These are phyloP conservation scores for Yueomyces sp. DNA, from an alignment of 805 yeast genomes.

Conservation along the genomic window DNA sequence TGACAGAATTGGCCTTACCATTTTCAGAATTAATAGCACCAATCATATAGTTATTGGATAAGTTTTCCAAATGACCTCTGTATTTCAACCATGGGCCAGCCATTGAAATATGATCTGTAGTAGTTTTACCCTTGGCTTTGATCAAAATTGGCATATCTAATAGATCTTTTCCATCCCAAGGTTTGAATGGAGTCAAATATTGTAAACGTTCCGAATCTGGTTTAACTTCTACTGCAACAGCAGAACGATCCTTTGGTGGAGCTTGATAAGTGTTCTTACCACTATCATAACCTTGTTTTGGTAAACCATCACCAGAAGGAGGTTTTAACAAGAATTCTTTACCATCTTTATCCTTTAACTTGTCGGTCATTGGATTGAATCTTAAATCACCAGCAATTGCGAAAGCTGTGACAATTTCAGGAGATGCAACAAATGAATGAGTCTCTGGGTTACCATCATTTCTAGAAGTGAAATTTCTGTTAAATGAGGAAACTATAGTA, in stretches of 20 bases:
- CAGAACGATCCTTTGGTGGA: conserved; percentile 77
- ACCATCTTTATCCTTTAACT: conserved; percentile 78
- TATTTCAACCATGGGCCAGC: conserved; percentile 99
- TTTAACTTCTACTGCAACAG: conserved; percentile 60
- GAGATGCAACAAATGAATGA: conserved; percentile 93
- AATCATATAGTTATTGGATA: conserved; percentile 97
- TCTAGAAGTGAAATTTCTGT: conserved; percentile 96
- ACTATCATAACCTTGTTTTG: conserved; percentile 76
- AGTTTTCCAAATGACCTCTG: conserved; percentile 99
- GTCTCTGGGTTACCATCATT: conserved; percentile 97
- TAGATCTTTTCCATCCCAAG: conserved; percentile 97
- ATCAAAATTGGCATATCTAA: conserved; percentile 80
- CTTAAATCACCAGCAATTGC: conserved; percentile 93
- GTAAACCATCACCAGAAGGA: conserved; percentile 86
- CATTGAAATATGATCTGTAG: conserved; percentile 98
- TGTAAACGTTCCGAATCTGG: conserved; percentile 96
- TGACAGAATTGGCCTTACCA: conserved; percentile 83
- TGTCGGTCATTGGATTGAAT: conserved; percentile 90
- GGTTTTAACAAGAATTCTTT: conserved; percentile 78
- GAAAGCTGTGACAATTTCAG: conserved; percentile 90
- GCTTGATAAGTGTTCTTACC: conserved; percentile 96
- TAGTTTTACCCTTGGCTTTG: conserved; percentile 94
- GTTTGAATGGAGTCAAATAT: conserved; percentile 79
- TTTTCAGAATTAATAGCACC: conserved; percentile 98
- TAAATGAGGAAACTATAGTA: conserved; percentile 93